These are phyloP conservation scores for Curvularia verruculosa DNA, from an alignment of 2,329 filamentous ascomycete species.

Conservation along the genomic window DNA sequence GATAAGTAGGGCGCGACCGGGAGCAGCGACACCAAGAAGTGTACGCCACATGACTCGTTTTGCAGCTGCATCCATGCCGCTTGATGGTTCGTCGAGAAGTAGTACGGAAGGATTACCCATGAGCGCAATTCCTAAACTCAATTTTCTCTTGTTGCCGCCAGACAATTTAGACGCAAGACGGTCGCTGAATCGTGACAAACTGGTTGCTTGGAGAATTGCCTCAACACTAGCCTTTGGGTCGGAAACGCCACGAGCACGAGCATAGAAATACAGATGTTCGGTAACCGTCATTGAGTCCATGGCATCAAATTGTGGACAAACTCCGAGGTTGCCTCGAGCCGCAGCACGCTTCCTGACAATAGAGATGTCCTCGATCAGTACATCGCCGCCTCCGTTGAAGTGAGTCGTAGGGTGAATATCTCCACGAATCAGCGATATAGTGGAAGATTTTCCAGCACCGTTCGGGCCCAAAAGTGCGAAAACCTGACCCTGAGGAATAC, in stretches of 20 bases:
- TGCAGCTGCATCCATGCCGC: constrained; percentile 86
- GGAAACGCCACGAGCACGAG: constrained; percentile 77
- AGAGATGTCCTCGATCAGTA: constrained; percentile 79
- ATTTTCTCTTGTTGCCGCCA: constrained; percentile 92
- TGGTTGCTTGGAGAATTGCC: constrained; percentile 80
- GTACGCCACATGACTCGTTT: constrained; percentile 96
- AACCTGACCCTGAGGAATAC: constrained; percentile 78
- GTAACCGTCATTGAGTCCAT: constrained; percentile 89
- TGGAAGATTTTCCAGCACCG: constrained; percentile 89
- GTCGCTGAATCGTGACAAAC: constrained; percentile 70
- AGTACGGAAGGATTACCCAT: constrained; percentile 91
- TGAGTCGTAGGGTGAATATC: constrained; percentile 73
- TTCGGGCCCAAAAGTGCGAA: constrained; percentile 91
- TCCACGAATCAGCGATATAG: constrained; percentile 87
- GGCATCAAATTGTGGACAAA: constrained; percentile 78
- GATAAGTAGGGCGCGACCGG: constrained; percentile 80
- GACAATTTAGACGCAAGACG: constrained; percentile 81
- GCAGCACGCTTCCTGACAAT: constrained; percentile 73
- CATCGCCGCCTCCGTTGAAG: constrained; percentile 69
- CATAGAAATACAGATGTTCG: constrained; percentile 89
- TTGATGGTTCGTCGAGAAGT: constrained; percentile 86
- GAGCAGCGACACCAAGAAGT: constrained; percentile 69
- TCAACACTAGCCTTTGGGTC: constrained; percentile 78
- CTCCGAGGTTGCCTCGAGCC: constrained; percentile 80
- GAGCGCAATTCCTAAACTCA: constrained; percentile 85